Evolutionary conservation across 1,284 basidiomycete genomes (phyloP), one percentile per base, ranked within the genome.

Genomic region (Phaffia rhodozyma): DNA sequence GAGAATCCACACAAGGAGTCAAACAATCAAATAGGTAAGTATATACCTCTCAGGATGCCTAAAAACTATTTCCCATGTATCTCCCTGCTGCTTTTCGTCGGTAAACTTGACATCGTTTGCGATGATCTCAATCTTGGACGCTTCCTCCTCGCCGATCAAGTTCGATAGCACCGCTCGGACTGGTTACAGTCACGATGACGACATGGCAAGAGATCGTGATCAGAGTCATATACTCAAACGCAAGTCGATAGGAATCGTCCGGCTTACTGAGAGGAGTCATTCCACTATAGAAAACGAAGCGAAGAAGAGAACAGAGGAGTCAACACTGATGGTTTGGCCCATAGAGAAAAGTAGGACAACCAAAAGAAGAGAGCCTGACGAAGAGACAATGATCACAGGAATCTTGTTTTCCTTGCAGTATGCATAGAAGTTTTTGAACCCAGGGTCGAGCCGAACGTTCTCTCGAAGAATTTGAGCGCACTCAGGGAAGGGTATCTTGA

Each of bases 331-430:
- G 32, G 32, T 34, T 16, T 16, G 38, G 13, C 16, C 18, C 18
- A 5, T 7, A 21, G 27, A 21, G 18, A 25, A 29, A 59, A 50
- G 48, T n/a, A 54, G 61, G 16, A 43, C 38, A 43, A 43, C 25
- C 4, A 47, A 62, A 56, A 56, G 29, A 55, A 50, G 13, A 48
- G 53, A 16, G 21, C 66, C 79, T 66, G 68, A 87, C 87, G 87
- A 90, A 4, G 91, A 94, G 55, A 96, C 90, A 72, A 97, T 91
- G 67, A 94, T 86, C 66, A 96, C 81, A 20, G 91, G 91, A 58
- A 94, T 82, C 68, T 84, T 85, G 65, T 84, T 79, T 1, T 75
- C 76, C 72, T 86, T 86, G 76, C 87, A 90, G 83, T 86, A 94
- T 32, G 78, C 74, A 75, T 87, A 86, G 75, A 93, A 96, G 11